These are phyloP conservation scores for Colletotrichum sp. DNA, from an alignment of 2,329 filamentous ascomycete genomes.

Conservation along the genomic window DNA sequence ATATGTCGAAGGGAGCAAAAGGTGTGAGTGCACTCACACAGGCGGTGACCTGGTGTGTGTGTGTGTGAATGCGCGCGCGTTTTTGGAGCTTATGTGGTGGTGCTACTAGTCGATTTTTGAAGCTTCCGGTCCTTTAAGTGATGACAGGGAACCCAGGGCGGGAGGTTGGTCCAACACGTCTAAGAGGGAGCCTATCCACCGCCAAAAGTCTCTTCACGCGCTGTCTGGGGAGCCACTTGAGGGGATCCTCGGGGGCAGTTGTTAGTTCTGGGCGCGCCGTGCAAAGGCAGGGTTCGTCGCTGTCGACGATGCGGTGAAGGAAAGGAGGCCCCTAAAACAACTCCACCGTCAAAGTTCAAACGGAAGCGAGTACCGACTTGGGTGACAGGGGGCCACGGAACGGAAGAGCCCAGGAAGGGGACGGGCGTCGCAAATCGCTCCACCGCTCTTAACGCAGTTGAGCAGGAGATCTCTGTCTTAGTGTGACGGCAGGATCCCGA, in stretches of 20 bases:
- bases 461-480: background rate
- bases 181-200: constrained; percentile 14
- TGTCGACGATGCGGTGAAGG: constrained; percentile 19
- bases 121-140: constrained; percentile 10
- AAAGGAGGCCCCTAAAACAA: constrained; percentile 16
- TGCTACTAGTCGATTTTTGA: constrained; percentile 7
- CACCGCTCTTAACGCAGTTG: background rate
- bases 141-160: constrained; percentile 6
- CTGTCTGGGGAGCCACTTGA: constrained; percentile 5
- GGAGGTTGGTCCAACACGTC: constrained; percentile 17
- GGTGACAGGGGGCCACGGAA: constrained; percentile 5
- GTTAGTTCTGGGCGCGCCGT: background rate
- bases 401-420: background rate
- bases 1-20: background rate
- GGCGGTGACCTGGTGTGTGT: constrained; percentile 11
- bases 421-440: constrained; percentile 6
- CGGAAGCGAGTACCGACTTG: constrained; percentile 17
- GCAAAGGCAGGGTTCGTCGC: background rate
- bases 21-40: constrained; percentile 8
- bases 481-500: background rate
- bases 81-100: background rate
- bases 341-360: constrained; percentile 10
- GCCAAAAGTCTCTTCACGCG: background rate
- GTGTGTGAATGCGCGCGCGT: background rate
- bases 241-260: background rate